phyloP scores from a whole-genome alignment of 176 grass and related monocot species.

The Areca catechu region DNA sequence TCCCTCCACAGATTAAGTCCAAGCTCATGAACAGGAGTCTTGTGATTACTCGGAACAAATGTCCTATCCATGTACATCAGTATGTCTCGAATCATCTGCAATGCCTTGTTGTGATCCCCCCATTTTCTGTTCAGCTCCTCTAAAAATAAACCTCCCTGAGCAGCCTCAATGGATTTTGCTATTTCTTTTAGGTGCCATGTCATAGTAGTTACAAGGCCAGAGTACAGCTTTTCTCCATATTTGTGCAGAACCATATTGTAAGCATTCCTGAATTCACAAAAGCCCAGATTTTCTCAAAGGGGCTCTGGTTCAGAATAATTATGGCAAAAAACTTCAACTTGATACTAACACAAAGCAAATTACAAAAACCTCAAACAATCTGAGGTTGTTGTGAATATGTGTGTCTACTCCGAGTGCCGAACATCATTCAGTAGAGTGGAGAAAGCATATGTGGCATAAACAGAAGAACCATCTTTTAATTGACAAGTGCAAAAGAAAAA shows the following conservation, averaged over 20 bases:
- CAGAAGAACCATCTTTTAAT: no score
- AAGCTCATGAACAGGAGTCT: slow-evolving; percentile 82
- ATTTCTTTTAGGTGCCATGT: slow-evolving; percentile 70
- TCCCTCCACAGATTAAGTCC: slow-evolving; percentile 90
- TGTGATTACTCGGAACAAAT: slow-evolving; percentile 44
- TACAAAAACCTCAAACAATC: no score
- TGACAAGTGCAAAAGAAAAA: no score
- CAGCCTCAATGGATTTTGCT: slow-evolving; percentile 60
- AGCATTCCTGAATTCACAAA: slow-evolving; percentile 53
- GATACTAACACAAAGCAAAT: no score
- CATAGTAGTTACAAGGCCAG: slow-evolving; percentile 60
- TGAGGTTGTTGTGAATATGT: no score
- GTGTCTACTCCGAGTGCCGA: no score
- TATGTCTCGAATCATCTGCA: slow-evolving; percentile 93
- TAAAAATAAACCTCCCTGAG: slow-evolving; percentile 78
- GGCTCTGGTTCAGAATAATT: background rate
- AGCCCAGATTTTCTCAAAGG: background rate
- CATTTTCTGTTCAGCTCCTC: slow-evolving; percentile 76
- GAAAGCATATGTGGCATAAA: no score
- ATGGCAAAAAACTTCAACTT: no score
- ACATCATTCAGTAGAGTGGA: no score
- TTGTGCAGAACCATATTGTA: slow-evolving; percentile 99
- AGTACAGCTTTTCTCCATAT: slow-evolving; percentile 79
- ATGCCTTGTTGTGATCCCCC: slow-evolving; percentile 85
- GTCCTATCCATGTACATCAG: slow-evolving; percentile 97